Evolutionary conservation across 352 stramenopile genomes (phyloP).

Genomic region (Poterioochromonas sp.): DNA sequence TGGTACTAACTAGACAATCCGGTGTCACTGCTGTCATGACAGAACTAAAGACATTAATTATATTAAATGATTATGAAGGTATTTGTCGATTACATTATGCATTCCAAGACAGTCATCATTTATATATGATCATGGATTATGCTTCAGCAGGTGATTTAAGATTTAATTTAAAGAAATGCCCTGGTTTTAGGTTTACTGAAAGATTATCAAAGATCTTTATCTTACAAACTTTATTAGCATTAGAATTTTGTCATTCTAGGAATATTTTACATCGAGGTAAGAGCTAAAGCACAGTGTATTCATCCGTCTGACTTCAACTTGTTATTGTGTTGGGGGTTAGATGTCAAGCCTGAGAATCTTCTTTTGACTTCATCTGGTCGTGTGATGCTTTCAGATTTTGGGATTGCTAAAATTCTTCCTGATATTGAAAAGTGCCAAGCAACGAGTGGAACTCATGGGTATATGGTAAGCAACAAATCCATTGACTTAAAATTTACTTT

Average conservation of each 20-base stretch:
- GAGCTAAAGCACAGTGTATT: background rate
- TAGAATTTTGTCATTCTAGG: background rate
- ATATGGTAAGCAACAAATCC: slow-evolving; percentile 23
- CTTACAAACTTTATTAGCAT: background rate
- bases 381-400: slow-evolving; percentile 19
- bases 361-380: background rate
- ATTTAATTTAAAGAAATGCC: background rate
- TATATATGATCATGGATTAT: slow-evolving; percentile 23
- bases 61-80: background rate
- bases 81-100: slow-evolving; percentile 22
- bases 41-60: slow-evolving; percentile 25
- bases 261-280: slow-evolving; percentile 29
- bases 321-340: background rate
- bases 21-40: background rate
- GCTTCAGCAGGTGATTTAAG: slow-evolving; percentile 12
- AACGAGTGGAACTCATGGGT: slow-evolving; percentile 20
- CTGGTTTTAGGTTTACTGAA: background rate
- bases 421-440: slow-evolving; percentile 17
- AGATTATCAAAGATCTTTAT: background rate
- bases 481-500: background rate
- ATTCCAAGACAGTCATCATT: background rate
- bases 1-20: background rate
- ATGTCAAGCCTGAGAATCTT: slow-evolving; percentile 34
- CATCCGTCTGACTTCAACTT: background rate
- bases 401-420: slow-evolving; percentile 27